These are phyloP conservation scores for Silene noctiflora DNA, from an alignment of 179 eudicot genomes.

Conservation along the genomic window DNA sequence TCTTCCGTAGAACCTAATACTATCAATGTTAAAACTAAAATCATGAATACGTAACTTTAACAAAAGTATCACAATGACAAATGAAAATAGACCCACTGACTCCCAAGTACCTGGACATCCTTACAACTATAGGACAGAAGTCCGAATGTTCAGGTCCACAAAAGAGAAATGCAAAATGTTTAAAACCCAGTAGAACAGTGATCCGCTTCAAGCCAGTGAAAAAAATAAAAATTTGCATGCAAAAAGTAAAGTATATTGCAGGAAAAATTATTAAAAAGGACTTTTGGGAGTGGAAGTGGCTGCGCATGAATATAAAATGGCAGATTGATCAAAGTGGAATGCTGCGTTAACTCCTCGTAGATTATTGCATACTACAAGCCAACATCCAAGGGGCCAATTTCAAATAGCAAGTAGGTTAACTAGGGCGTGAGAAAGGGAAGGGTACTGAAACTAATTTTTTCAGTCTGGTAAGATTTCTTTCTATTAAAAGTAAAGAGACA, in stretches of 20 bases:
- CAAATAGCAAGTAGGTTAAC: conserved; percentile 13
- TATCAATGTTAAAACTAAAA: conserved; percentile 16
- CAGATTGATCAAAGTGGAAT: conserved; percentile 26
- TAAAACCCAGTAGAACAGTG: conserved; percentile 5
- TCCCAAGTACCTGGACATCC: conserved; percentile 30
- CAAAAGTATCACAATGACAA: conserved; percentile 20
- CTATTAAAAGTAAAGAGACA: conserved; percentile 31
- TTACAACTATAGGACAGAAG: conserved; percentile 14
- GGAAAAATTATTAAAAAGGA: conserved; percentile 14
- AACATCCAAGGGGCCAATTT: conserved; percentile 16
- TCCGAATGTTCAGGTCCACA: no score
- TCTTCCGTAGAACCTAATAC: conserved; percentile 19
- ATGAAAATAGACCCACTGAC: conserved; percentile 17
- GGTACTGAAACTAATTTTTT: conserved; percentile 3
- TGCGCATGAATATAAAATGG: conserved; percentile 18
- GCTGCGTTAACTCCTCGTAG: conserved; percentile 19
- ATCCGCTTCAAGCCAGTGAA: conserved; percentile 6
- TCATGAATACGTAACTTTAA: conserved; percentile 15
- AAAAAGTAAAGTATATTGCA: conserved; percentile 23
- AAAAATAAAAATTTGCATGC: background rate
- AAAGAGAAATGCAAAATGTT: conserved; percentile 7
- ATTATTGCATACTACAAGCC: conserved; percentile 4
- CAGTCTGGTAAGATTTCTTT: conserved; percentile 26
- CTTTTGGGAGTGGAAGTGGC: conserved; percentile 32
- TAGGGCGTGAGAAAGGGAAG: background rate